phyloP scores from a whole-genome alignment of 176 grass and related monocot genomes.

The Zizania latifolia region DNA sequence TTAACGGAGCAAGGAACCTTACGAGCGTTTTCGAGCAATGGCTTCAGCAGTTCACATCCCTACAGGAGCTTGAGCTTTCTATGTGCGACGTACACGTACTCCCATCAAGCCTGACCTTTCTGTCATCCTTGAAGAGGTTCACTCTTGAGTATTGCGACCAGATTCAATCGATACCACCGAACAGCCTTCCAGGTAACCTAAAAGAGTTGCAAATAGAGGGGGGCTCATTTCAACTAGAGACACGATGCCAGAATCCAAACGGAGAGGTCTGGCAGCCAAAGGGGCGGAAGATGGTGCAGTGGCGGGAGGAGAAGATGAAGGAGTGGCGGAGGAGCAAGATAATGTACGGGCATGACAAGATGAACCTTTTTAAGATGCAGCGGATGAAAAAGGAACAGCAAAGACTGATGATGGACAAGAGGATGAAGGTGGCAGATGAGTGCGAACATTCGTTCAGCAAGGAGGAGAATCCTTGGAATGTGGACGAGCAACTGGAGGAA shows the following conservation, averaged over 20 bases:
- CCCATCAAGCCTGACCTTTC: not conserved
- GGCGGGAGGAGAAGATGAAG: not conserved
- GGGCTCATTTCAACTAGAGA: not conserved
- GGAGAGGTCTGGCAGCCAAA: not conserved
- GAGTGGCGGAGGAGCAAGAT: not conserved
- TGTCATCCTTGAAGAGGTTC: slow-evolving; percentile 11
- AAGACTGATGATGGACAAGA: no score
- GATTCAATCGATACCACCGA: not conserved
- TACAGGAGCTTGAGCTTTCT: slow-evolving; percentile 12
- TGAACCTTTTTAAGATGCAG: not conserved
- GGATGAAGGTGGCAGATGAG: no score
- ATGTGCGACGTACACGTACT: not conserved
- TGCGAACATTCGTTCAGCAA: no score
- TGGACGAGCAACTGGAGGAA: no score
- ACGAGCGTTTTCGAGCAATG: not conserved
- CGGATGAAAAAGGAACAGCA: not conserved
- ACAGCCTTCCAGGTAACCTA: slow-evolving; percentile 4
- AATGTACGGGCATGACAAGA: no score
- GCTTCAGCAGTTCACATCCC: not conserved
- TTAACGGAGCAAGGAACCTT: not conserved
- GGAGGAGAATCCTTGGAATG: no score
- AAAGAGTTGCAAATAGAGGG: not conserved
- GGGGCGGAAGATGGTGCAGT: not conserved
- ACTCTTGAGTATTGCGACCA: not conserved
- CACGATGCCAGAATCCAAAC: not conserved